Base-by-base conservation (phyloP, 2,329 filamentous ascomycete genomes). In the Penicillium sp. region DNA sequence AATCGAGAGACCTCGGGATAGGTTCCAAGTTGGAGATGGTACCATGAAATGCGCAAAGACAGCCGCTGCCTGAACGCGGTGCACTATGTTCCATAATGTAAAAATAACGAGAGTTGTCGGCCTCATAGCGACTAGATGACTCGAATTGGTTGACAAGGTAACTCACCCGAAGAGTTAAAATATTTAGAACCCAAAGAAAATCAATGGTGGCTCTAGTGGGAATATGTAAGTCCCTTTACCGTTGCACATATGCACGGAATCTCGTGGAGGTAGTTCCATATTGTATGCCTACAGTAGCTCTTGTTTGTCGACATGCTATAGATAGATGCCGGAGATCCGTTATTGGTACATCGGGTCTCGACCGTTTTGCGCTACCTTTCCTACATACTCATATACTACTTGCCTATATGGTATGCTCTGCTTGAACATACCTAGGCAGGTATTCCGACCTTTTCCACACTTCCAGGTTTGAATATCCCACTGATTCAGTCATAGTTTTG, bases 31-130 rank as follows among this genome's bases (percentile, higher is more conserved):
- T 6, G n/a, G 22, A 5, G 16, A 40, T 4, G 29, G 27, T 56
- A 71, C 69, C 55, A 72, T 71, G 48, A 70, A 71, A 54, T 72
- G 70, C 11, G 70, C 70, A 45, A 72, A 72, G 16, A 72, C 70
- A 1, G 55, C 58, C 43, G 66, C 61, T 42, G 54, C 59, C n/a
- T 63, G 52, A 4, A 52, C 45, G 22, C 43, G n/a, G 13, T 43
- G 36, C 4, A 53, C 16, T 11, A 45, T 18, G 18, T 21, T 29
- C 50, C 50, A 53, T 49, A 53, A 49, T 22, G 45, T 36, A 36
- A 49, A 36, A 21, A 52, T 29, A 10, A 53, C 27, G 38, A 49
- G 42, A 48, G 27, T 49, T 43, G 29, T 31, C 29, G 44, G 27
- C n/a, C 42, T 53, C 50, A 53, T 53, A n/a, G 40, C 50, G 14